These are phyloP conservation scores for Amphicarpaea edgeworthii DNA, from an alignment of 306 rosid genomes.

Conservation along the genomic window DNA sequence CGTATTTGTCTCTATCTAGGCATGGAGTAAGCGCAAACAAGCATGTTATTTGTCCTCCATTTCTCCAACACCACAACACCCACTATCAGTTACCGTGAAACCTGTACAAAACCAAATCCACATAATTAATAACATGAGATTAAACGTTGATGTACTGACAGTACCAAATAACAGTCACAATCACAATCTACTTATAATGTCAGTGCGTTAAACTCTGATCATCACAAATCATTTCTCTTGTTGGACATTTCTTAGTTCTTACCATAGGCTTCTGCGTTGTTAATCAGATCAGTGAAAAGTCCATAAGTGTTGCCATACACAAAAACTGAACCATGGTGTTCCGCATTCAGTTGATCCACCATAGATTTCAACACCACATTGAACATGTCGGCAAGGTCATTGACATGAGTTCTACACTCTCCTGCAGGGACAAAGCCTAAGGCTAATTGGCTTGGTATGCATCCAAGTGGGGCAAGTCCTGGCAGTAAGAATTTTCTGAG, in stretches of 20 bases:
- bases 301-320: constrained; percentile 44
- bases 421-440: constrained; percentile 17
- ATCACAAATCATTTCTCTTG: too few species aligned
- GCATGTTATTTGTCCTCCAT: constrained; percentile 45
- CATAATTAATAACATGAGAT: neutral
- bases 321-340: constrained; percentile 37
- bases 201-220: too few species aligned
- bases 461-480: constrained; percentile 48
- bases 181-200: too few species aligned
- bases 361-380: constrained; percentile 43
- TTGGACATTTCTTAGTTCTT: constrained; percentile 47
- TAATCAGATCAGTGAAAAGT: constrained; percentile 22
- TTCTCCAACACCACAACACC: constrained; percentile 56
- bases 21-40: constrained; percentile 44
- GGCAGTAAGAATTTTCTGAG: too few species aligned
- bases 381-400: constrained; percentile 39
- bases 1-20: constrained; percentile 41
- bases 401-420: constrained; percentile 11
- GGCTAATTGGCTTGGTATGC: constrained; percentile 52
- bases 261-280: constrained; percentile 43
- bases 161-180: too few species aligned
- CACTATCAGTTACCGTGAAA: constrained; percentile 45
- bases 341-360: constrained; percentile 48
- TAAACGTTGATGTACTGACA: too few species aligned
- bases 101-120: constrained; percentile 39